Percentiles rank a stretch among this genome's conserved stretches.
These are phyloP conservation scores for Podospora australis DNA, from an alignment of 495 filamentous ascomycete species.

Conservation along the genomic window DNA sequence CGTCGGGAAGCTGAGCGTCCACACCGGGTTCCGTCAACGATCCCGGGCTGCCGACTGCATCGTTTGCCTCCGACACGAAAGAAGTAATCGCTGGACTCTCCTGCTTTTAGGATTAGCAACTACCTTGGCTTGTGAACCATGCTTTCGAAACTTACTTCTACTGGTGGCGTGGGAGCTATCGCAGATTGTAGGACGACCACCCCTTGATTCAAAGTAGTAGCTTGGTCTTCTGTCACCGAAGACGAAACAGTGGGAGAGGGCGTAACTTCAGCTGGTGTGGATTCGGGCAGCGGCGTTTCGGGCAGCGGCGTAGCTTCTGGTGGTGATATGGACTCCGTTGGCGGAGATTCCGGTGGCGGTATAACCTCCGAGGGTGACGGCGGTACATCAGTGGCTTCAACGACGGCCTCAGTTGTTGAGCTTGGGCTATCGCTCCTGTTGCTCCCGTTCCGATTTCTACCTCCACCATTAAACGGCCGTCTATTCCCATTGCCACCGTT, in stretches of 20 bases:
- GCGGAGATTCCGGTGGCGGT: neutral
- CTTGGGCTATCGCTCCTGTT: slow-evolving; percentile 1
- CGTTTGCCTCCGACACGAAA: neutral
- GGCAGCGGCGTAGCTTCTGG: neutral
- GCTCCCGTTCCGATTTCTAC: neutral
- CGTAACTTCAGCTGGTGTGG: neutral
- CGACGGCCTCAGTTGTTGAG: neutral
- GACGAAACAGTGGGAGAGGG: neutral
- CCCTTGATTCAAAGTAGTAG: neutral
- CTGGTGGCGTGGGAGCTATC: neutral
- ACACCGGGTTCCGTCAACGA: neutral
- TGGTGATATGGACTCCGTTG: neutral
- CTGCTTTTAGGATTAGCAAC: slow-evolving; percentile 2
- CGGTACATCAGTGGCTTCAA: slow-evolving; percentile 1
- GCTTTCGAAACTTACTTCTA: slow-evolving; percentile 10
- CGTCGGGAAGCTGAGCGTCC: neutral
- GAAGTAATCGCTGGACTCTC: slow-evolving; percentile 7
- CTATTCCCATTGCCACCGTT: neutral
- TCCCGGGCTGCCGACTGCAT: neutral
- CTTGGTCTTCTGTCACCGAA: neutral
- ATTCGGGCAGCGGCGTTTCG: neutral
- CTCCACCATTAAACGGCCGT: neutral
- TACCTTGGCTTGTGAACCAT: neutral
- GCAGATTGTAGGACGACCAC: slow-evolving; percentile 6
- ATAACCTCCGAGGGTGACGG: neutral